Conservation (phyloP, 768 basidiomycete species). For the Clavaria fumosa region DNA sequence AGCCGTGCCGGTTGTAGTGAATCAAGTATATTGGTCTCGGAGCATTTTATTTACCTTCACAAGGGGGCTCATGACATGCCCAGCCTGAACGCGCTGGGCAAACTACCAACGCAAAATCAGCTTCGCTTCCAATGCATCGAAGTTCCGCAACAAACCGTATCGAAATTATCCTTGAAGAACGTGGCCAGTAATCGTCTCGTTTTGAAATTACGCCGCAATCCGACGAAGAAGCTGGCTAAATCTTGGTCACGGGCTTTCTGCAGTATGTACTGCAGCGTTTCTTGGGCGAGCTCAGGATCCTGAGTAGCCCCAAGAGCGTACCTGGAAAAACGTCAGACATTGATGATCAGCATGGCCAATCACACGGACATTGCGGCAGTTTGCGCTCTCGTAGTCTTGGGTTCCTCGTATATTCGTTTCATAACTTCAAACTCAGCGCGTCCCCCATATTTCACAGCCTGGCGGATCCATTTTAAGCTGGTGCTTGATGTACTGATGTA, state of each 20-base stretch:
- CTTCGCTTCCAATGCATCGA: not conserved
- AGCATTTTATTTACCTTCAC: slow-evolving; percentile 29
- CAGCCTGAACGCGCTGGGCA: slow-evolving; percentile 55
- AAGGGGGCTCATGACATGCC: slow-evolving; percentile 39
- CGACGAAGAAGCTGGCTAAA: slow-evolving; percentile 45
- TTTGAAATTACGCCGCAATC: slow-evolving; percentile 38
- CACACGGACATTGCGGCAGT: slow-evolving; percentile 48
- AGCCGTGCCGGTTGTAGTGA: not conserved
- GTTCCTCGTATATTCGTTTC: slow-evolving; percentile 50
- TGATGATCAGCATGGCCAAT: not conserved
- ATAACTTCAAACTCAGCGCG: slow-evolving; percentile 58
- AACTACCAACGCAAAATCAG: slow-evolving; percentile 24
- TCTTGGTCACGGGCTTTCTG: slow-evolving; percentile 44
- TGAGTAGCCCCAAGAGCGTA: slow-evolving; percentile 46
- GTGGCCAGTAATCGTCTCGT: slow-evolving; percentile 37
- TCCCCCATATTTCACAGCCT: slow-evolving; percentile 66
- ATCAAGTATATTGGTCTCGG: not conserved
- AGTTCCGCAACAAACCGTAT: slow-evolving; percentile 22
- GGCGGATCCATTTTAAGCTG: slow-evolving; percentile 13
- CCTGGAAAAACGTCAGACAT: slow-evolving; percentile 22
- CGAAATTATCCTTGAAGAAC: slow-evolving; percentile 60
- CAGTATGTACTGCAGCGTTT: slow-evolving; percentile 48
- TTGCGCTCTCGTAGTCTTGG: slow-evolving; percentile 58
- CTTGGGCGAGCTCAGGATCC: slow-evolving; percentile 39
- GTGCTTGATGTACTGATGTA: not conserved